Evolutionary conservation across 164 flowering plant species (phyloP), one percentile per base, ranked within the genome.

Genomic region (Dillenia suffruticosa): DNA sequence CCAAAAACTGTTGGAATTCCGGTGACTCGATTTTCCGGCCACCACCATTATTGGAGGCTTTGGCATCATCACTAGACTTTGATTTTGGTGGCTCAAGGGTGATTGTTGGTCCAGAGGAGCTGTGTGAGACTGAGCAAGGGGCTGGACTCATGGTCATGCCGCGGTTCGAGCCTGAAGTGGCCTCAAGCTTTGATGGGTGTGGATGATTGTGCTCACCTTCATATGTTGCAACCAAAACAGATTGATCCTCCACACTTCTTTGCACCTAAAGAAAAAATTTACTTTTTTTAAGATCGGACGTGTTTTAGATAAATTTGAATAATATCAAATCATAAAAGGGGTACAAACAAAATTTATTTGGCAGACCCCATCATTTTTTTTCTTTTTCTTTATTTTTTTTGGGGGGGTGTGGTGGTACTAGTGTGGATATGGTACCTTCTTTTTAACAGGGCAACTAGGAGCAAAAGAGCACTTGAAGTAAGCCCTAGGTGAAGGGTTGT

Each of bases 201-300:
- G 78, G 76, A 62, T 88, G 95, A 64, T 77, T 82, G 79, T 88
- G 95, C 57, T 81, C 89, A 0, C 96, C 96, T 69, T 89, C 93
- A 32, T 87, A 89, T 1, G 89, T 85, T 44, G 85, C 87, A 9
- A 89, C 84, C 51, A 87, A 32, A 2, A 87, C 49, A 5, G 86
- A 76, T 68, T 68, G 81, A 64, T 89, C 92, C 17, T 84, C 93
- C 3, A 68, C 72, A 47, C 96, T 83, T 71, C 90, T 77, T 69
- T 89, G 96, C 14, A 88, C 95, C 93, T 87, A 71, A 69, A 69
- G 11, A 32, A 45, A 26, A 44, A 48, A 3, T 2, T 14, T 11
- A 15, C 5, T 4, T 5, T 13, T 13, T 32, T 32, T 32, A 32
- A 32, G 40, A 32, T 32, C 6, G 5, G 40, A 32, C 6, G 7